Evolutionary conservation across 768 basidiomycete genomes (phyloP).

Genomic region (Suillus brevipes): DNA sequence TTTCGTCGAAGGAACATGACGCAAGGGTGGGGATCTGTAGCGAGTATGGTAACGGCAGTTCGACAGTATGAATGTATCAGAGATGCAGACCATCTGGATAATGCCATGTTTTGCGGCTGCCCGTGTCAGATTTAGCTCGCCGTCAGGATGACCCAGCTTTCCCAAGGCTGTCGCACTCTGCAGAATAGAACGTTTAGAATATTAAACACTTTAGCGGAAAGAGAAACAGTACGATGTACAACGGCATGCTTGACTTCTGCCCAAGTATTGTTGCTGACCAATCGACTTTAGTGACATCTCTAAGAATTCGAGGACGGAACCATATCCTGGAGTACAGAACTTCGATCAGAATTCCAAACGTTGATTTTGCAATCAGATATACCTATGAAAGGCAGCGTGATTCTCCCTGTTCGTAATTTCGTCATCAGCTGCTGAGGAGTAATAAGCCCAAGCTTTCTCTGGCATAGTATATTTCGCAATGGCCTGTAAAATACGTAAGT

Average conservation of each 20-base stretch:
- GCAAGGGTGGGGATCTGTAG: conserved; percentile 85
- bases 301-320: conserved; percentile 84
- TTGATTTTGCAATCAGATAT: background rate
- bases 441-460: conserved; percentile 89
- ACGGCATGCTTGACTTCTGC: conserved; percentile 65
- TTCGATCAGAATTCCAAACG: background rate
- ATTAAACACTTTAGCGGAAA: background rate
- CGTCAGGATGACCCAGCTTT: conserved; percentile 91
- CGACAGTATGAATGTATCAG: conserved; percentile 1
- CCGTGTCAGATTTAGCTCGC: conserved; percentile 82
- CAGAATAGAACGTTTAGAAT: conserved; percentile 9
- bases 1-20: conserved; percentile 90
- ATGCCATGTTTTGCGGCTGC: conserved; percentile 75
- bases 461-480: conserved; percentile 78
- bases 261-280: conserved; percentile 80
- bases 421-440: conserved; percentile 88
- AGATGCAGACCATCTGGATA: conserved; percentile 58
- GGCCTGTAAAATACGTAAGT: conserved; percentile 42
- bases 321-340: conserved; percentile 52
- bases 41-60: background rate
- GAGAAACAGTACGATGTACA: conserved; percentile 60
- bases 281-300: conserved; percentile 78
- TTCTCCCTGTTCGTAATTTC: conserved; percentile 87
- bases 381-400: conserved; percentile 85
- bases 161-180: conserved; percentile 76